Percentiles rank a stretch among this genome's conserved stretches.
Conservation (phyloP, 108 stramenopile species). For the Schizochytrium sp. region DNA sequence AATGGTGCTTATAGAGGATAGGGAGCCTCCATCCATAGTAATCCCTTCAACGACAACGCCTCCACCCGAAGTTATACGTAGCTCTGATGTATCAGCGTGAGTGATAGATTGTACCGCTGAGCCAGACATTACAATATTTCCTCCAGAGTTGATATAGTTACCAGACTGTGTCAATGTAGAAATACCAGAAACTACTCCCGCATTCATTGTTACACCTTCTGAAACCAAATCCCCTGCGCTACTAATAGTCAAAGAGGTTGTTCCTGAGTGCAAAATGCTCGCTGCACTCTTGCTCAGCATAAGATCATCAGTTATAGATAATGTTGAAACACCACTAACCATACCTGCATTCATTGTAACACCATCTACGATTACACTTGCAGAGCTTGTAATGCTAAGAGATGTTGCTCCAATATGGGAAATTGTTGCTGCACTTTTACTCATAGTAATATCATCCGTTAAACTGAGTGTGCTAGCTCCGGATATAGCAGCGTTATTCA, state of each 20-base stretch:
- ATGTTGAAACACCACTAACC: neutral
- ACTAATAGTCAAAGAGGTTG: neutral
- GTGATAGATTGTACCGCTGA: neutral
- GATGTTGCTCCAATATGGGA: neutral
- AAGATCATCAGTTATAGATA: neutral
- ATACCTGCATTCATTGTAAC: constrained; percentile 1
- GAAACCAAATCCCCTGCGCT: neutral
- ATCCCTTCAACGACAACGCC: neutral
- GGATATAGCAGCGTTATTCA: neutral
- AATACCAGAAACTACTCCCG: neutral
- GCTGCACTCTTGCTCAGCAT: neutral
- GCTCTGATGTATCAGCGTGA: constrained; percentile 4
- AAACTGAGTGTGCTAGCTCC: neutral
- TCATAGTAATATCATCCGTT: neutral
- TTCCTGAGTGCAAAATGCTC: neutral
- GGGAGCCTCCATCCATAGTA: neutral
- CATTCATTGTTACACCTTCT: neutral
- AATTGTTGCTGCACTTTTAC: neutral
- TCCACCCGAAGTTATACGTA: neutral
- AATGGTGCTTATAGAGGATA: neutral
- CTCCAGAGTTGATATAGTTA: neutral
- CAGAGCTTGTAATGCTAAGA: neutral
- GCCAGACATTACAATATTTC: neutral
- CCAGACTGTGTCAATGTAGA: neutral
- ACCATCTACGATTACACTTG: neutral